Conservation (phyloP, 495 filamentous ascomycete genomes). For the Penicillium soppii region DNA sequence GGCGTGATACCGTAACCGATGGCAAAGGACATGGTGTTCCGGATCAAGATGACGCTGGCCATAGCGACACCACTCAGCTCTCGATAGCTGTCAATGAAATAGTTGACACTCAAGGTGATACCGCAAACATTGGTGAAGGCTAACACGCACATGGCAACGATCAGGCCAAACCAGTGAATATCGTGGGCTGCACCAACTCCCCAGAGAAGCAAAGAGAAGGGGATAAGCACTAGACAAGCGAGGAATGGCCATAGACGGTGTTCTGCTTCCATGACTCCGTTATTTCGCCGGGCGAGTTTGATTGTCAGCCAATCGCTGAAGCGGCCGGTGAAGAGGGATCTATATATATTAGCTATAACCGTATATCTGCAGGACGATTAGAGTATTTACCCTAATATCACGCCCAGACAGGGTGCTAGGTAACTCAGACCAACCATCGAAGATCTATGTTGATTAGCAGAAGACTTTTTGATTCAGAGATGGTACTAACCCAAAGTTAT, state of each 20-base stretch:
- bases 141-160: slow-evolving; percentile 61
- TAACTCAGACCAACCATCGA: slow-evolving; percentile 65
- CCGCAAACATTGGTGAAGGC: slow-evolving; percentile 58
- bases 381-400: slow-evolving; percentile 43
- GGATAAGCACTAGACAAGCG: slow-evolving; percentile 53
- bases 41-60: slow-evolving; percentile 61
- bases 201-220: slow-evolving; percentile 61
- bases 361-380: background rate
- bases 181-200: slow-evolving; percentile 64
- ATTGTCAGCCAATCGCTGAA: slow-evolving; percentile 61
- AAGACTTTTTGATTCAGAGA: background rate
- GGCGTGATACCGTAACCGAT: slow-evolving; percentile 62
- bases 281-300: slow-evolving; percentile 57
- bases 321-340: slow-evolving; percentile 49
- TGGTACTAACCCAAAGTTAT: slow-evolving; percentile 49
- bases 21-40: slow-evolving; percentile 66
- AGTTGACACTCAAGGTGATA: slow-evolving; percentile 59
- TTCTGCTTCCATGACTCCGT: slow-evolving; percentile 63
- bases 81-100: slow-evolving; percentile 63
- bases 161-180: slow-evolving; percentile 61
- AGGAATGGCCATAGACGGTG: slow-evolving; percentile 63
- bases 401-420: slow-evolving; percentile 57
- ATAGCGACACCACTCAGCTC: slow-evolving; percentile 63
- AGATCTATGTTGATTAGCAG: slow-evolving; percentile 29
- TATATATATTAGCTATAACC: slow-evolving; percentile 12